Evolutionary conservation across 1,284 basidiomycete species (phyloP).

Genomic region (Puccinia triticina): DNA sequence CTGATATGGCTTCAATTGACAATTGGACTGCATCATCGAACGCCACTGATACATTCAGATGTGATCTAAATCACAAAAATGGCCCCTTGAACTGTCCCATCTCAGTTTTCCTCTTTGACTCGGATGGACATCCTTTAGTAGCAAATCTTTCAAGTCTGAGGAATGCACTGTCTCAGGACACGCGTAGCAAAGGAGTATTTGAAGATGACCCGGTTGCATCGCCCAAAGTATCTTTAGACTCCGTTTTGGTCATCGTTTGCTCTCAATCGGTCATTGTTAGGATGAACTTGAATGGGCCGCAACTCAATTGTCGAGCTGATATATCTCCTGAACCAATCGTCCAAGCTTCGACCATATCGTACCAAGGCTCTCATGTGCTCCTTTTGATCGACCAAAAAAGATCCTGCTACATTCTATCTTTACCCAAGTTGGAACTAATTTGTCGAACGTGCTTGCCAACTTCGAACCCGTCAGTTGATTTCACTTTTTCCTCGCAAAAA

Average conservation of each 20-base stretch:
- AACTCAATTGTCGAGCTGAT: conserved; percentile 31
- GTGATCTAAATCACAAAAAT: conserved; percentile 21
- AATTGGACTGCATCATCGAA: conserved; percentile 38
- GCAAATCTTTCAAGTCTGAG: conserved; percentile 27
- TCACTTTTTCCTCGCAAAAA: neutral
- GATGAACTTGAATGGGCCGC: conserved; percentile 38
- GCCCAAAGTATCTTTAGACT: neutral
- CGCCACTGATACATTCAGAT: conserved; percentile 20
- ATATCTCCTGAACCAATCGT: conserved; percentile 17
- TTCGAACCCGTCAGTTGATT: conserved; percentile 13
- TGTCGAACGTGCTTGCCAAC: conserved; percentile 37
- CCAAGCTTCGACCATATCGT: conserved; percentile 27
- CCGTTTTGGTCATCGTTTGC: conserved; percentile 35
- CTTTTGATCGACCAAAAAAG: conserved; percentile 46
- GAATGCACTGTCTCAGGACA: conserved; percentile 25
- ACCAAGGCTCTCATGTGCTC: conserved; percentile 24
- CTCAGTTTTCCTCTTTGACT: conserved; percentile 35
- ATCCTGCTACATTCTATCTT: conserved; percentile 29
- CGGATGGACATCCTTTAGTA: conserved; percentile 13
- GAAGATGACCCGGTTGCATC: conserved; percentile 3
- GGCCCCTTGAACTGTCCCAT: conserved; percentile 2
- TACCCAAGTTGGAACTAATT: conserved; percentile 44
- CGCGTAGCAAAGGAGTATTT: conserved; percentile 20
- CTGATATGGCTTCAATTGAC: conserved; percentile 47
- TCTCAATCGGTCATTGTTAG: conserved; percentile 9